A percentile compares a stretch with the other conserved stretches of the same genome.
phyloP scores from a whole-genome alignment of 371 early-diverging fungal species.

The Amoeboaphelidium occidentale region DNA sequence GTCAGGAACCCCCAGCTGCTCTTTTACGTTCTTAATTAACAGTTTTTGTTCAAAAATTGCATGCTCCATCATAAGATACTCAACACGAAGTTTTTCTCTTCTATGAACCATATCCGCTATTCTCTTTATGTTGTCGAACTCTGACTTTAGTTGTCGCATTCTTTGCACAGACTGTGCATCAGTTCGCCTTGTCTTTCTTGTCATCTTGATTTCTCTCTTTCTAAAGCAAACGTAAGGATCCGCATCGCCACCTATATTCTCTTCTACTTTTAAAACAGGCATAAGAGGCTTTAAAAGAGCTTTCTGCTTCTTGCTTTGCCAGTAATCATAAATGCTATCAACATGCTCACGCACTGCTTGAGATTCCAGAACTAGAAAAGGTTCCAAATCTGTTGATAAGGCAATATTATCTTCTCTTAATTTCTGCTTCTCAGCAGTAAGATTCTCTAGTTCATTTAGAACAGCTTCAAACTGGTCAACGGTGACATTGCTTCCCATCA shows the following conservation, averaged over 20 bases:
- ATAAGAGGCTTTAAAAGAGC: no score
- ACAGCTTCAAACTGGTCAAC: constrained; percentile 52
- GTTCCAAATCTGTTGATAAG: neutral
- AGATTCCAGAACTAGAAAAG: no score
- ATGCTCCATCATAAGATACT: constrained; percentile 33
- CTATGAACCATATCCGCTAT: constrained; percentile 52
- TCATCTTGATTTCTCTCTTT: constrained; percentile 58
- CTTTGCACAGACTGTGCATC: constrained; percentile 63
- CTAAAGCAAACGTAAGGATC: constrained; percentile 95
- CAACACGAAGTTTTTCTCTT: constrained; percentile 45
- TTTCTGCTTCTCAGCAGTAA: constrained; percentile 13
- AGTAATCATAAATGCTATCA: no score
- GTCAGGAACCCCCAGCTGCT: neutral
- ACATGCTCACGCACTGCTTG: no score
- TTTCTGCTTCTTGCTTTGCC: no score
- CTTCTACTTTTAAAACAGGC: no score
- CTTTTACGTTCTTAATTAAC: neutral
- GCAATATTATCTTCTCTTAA: constrained; percentile 5
- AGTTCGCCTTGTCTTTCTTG: constrained; percentile 68
- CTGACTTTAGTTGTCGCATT: constrained; percentile 46
- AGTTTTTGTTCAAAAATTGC: neutral
- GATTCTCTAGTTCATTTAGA: constrained; percentile 44
- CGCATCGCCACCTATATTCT: constrained; percentile 22
- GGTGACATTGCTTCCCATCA: constrained; percentile 10
- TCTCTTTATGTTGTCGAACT: constrained; percentile 44